Evolutionary conservation across 2,329 filamentous ascomycete species (phyloP), one percentile per base, ranked within the genome.

Genomic region (Magnaporthiopsis incrustans): DNA sequence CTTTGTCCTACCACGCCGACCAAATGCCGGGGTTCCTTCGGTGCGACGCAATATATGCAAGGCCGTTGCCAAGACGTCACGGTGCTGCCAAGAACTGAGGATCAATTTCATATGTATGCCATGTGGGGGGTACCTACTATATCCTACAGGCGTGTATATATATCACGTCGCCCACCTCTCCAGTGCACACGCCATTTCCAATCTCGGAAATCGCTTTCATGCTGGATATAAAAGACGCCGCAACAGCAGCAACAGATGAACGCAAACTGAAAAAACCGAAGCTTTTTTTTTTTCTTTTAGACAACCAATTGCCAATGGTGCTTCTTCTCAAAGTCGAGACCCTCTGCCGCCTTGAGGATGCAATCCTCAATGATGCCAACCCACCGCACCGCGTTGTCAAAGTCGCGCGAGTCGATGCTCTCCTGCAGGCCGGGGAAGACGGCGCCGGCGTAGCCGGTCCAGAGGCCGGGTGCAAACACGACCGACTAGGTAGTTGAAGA

Each of bases 371-470:
- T 86, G 64, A 88, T 87, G 25, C 74, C 76, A 2, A 82, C 78
- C 86, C 86, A 89, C 70, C 80, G 82, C 59, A 81, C 69, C 0
- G 84, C 85, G 65, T 85, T 85, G 22, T 72, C 74, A 70, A 80
- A 87, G 70, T 88, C 82, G 68, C 81, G 80, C 18, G 77, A 76
- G 65, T 88, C 84, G 65, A 89, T 86, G 63, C 83, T 85, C 73
- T 89, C 86, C 18, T 82, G 78, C 59, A 88, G 74, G 0, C 86
- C 85, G 0, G 86, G 86, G 73, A 85, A 88, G 18, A 88, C 85
- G 62, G 83, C 83, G 83, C 92, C 92, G 0, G 91, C 80, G 73
- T 97, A 96, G 1, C 92, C 92, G 0, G 91, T 96, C 91, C 91
- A 96, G 56, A 92, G 75, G 0, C 92, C 92, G 0, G 92, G 92